Evolutionary conservation across 163 green algal genomes (phyloP).

Genomic region (Smithsoniella earleae): DNA sequence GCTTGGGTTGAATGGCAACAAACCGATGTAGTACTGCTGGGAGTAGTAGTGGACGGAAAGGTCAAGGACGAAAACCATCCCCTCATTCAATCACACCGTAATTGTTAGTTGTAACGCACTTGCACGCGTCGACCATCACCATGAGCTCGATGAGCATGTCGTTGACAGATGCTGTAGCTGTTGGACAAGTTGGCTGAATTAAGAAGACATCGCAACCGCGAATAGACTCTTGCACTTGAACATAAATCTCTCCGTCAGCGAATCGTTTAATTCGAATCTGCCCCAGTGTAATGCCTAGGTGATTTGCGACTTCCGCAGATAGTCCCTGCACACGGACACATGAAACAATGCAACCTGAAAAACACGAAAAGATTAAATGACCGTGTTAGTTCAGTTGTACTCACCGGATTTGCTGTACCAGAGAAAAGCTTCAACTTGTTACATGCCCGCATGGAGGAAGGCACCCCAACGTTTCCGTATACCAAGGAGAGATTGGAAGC

Average conservation of each 20-base stretch:
- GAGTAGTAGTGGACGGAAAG: too few species aligned
- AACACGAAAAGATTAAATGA: neutral
- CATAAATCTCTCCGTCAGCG: slow-evolving; percentile 98
- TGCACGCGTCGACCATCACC: slow-evolving; percentile 93
- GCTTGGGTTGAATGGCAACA: too few species aligned
- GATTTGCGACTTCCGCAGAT: slow-evolving; percentile 84
- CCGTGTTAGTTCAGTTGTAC: neutral
- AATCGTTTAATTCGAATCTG: slow-evolving; percentile 95
- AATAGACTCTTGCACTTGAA: slow-evolving; percentile 90
- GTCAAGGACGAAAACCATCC: too few species aligned
- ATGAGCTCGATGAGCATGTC: slow-evolving; percentile 96
- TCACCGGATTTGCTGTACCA: slow-evolving; percentile 77
- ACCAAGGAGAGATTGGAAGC: neutral
- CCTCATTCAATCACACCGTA: too few species aligned
- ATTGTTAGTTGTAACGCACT: too few species aligned
- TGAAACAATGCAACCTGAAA: neutral
- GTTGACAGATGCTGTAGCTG: slow-evolving; percentile 57
- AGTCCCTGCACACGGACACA: slow-evolving; percentile 41
- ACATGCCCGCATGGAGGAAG: neutral
- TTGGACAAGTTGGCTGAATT: slow-evolving; percentile 87
- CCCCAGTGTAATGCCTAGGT: slow-evolving; percentile 90
- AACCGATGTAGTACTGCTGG: too few species aligned
- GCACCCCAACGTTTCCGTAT: neutral
- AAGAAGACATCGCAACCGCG: slow-evolving; percentile 99
- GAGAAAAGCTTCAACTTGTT: slow-evolving; percentile 79